Percentiles rank a stretch among this genome's conserved stretches.
These are phyloP conservation scores for Trichoderma harzianum DNA, from an alignment of 2,329 filamentous ascomycete species.

Conservation along the genomic window DNA sequence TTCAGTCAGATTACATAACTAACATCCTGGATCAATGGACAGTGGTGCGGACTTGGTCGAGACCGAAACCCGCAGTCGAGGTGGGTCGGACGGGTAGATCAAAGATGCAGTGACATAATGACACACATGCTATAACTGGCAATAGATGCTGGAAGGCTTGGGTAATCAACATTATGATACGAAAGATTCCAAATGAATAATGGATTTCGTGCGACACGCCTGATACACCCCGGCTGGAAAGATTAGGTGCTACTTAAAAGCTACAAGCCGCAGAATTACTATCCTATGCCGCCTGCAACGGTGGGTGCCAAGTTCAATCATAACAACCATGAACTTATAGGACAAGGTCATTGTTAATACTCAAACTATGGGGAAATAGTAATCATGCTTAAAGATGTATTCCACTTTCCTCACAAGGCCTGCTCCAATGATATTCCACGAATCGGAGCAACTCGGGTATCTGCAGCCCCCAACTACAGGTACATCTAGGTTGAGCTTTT, in stretches of 20 bases:
- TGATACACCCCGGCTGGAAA: not conserved
- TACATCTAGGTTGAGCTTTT: not conserved
- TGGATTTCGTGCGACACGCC: not conserved
- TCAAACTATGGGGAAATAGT: not conserved
- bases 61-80: not conserved
- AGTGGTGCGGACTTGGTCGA: not conserved
- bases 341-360: not conserved
- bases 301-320: not conserved
- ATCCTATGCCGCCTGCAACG: not conserved
- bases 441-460: not conserved
- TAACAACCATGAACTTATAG: not conserved
- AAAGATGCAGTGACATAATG: not conserved
- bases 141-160: not conserved
- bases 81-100: not conserved
- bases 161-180: not conserved
- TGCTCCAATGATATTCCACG: not conserved
- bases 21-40: no score
- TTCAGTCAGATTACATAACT: no score
- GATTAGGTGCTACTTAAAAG: not conserved
- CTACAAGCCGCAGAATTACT: not conserved
- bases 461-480: not conserved
- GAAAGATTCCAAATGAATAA: not conserved
- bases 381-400: not conserved
- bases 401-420: not conserved
- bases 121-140: not conserved